These are phyloP conservation scores for Diaporthe vaccinii DNA, from an alignment of 2,329 filamentous ascomycete genomes.

Conservation along the genomic window DNA sequence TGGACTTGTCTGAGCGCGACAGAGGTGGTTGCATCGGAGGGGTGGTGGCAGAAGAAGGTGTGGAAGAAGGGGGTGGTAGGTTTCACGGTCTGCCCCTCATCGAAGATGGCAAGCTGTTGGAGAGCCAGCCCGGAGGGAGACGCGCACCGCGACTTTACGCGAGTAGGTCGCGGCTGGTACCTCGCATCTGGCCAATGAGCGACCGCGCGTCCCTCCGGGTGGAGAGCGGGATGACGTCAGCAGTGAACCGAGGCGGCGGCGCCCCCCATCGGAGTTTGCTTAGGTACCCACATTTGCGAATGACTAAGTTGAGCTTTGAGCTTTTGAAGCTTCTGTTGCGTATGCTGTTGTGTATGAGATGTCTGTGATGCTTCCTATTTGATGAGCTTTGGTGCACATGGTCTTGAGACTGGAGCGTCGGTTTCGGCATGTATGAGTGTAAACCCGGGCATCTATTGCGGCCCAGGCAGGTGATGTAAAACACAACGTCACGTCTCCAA, in stretches of 20 bases:
- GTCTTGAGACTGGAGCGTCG: neutral
- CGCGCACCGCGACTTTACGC: constrained; percentile 40
- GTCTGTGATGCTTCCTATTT: neutral
- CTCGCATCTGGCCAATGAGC: constrained; percentile 32
- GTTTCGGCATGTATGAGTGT: neutral
- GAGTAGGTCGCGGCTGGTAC: constrained; percentile 29
- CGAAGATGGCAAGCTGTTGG: constrained; percentile 17
- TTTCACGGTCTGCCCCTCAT: constrained; percentile 37
- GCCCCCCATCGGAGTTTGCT: neutral
- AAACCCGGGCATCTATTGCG: no score
- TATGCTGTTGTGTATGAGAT: neutral
- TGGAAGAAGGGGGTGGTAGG: neutral
- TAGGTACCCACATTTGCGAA: constrained; percentile 36
- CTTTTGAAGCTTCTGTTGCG: neutral
- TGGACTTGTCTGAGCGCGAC: neutral
- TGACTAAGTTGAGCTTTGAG: constrained; percentile 36
- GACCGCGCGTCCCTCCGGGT: neutral
- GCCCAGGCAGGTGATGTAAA: no score
- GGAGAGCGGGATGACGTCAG: constrained; percentile 36
- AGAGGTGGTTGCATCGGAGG: constrained; percentile 13
- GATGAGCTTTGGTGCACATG: neutral
- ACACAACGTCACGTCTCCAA: no score
- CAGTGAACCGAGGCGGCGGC: neutral
- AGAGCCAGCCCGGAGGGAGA: constrained; percentile 24
- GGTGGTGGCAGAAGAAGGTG: neutral